Percentiles rank a stretch among this genome's conserved stretches.
Conservation (phyloP, 1,284 basidiomycete species). For the Meira miltonrushii region DNA sequence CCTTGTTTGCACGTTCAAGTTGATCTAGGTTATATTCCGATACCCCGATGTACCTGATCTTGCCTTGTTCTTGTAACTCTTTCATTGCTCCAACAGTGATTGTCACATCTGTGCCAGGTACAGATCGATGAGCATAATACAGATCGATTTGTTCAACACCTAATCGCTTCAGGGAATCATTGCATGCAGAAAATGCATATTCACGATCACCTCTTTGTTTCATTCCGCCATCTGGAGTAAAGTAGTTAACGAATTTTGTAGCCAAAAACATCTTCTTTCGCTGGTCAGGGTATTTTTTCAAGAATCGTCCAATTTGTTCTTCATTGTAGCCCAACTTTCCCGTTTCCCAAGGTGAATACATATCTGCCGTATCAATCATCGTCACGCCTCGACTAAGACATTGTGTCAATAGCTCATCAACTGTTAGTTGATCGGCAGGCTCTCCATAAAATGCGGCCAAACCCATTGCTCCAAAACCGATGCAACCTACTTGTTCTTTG, state of each 20-base stretch:
- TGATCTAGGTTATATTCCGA: slow-evolving; percentile 44
- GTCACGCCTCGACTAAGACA: slow-evolving; percentile 21
- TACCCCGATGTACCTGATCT: slow-evolving; percentile 70
- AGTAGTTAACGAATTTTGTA: slow-evolving; percentile 51
- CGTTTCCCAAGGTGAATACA: slow-evolving; percentile 25
- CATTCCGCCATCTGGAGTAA: slow-evolving; percentile 23
- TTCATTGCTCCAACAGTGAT: slow-evolving; percentile 75
- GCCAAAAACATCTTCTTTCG: slow-evolving; percentile 53
- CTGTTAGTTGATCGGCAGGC: slow-evolving; percentile 14
- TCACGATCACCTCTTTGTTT: slow-evolving; percentile 23
- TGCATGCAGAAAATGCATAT: slow-evolving; percentile 51
- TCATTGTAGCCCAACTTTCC: slow-evolving; percentile 54
- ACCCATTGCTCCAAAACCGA: slow-evolving; percentile 33
- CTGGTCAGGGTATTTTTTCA: slow-evolving; percentile 37
- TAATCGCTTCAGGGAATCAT: slow-evolving; percentile 47
- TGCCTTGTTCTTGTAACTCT: slow-evolving; percentile 65
- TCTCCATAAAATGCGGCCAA: slow-evolving; percentile 32
- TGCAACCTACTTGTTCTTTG: slow-evolving; percentile 20
- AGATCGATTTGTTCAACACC: slow-evolving; percentile 52
- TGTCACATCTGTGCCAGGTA: slow-evolving; percentile 58
- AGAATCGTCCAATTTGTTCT: slow-evolving; percentile 49
- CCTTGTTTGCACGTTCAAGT: slow-evolving; percentile 25
- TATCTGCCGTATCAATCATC: slow-evolving; percentile 30
- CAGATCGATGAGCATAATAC: slow-evolving; percentile 54
- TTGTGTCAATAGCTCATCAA: slow-evolving; percentile 18